Conservation (phyloP, 495 filamentous ascomycete genomes). For the Penicillium odoratum region DNA sequence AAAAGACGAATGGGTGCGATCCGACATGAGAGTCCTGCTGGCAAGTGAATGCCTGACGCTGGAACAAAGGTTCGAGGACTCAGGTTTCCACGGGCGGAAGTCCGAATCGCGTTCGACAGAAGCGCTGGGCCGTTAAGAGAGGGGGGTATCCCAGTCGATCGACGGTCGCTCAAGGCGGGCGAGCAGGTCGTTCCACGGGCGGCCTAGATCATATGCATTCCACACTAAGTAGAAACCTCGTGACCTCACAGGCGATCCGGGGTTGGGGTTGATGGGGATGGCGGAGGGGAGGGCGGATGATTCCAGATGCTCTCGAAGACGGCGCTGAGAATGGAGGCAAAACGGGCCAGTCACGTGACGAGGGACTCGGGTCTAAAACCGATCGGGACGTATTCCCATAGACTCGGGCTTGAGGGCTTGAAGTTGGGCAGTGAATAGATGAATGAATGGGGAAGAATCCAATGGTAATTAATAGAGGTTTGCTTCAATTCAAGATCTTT, state of each 20-base stretch:
- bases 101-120: slow-evolving; percentile 24
- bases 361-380: slow-evolving; percentile 13
- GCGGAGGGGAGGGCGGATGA: slow-evolving; percentile 27
- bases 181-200: slow-evolving; percentile 41
- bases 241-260: slow-evolving; percentile 14
- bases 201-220: slow-evolving; percentile 43
- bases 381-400: not conserved
- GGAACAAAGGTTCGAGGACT: slow-evolving; percentile 4
- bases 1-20: slow-evolving; percentile 40
- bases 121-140: slow-evolving; percentile 23
- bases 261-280: slow-evolving; percentile 31
- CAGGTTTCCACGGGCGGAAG: slow-evolving; percentile 10
- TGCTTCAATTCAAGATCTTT: not conserved
- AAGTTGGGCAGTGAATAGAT: not conserved
- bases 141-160: slow-evolving; percentile 30
- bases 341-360: slow-evolving; percentile 38
- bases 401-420: not conserved
- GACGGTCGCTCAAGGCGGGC: slow-evolving; percentile 43
- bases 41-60: slow-evolving; percentile 11
- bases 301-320: slow-evolving; percentile 33
- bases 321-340: slow-evolving; percentile 40
- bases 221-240: slow-evolving; percentile 24
- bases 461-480: not conserved
- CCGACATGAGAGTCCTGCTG: slow-evolving; percentile 42
- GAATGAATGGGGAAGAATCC: not conserved